phyloP scores from a whole-genome alignment of 2,329 filamentous ascomycete genomes.

The Pyrenochaeta sp. region DNA sequence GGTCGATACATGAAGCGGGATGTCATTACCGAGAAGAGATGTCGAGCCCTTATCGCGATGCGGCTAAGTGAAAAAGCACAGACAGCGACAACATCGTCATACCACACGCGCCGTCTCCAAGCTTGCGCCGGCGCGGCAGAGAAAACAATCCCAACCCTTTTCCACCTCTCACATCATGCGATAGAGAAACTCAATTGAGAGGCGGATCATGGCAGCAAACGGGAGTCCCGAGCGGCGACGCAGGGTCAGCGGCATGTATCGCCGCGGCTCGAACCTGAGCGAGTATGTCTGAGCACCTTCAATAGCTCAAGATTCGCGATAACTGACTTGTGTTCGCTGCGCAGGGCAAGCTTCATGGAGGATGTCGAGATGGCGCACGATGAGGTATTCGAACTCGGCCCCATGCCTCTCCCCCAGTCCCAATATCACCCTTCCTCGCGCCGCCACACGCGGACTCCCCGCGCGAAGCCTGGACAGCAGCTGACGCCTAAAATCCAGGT shows the following conservation, averaged over 20 bases:
- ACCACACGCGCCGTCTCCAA: constrained; percentile 2
- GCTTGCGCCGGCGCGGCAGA: constrained; percentile 8
- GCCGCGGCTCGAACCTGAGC: constrained; percentile 71
- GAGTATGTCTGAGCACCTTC: constrained; percentile 34
- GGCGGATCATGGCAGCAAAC: constrained; percentile 37
- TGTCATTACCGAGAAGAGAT: background rate
- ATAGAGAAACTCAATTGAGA: constrained; percentile 21
- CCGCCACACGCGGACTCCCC: constrained; percentile 6
- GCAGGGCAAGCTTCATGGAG: constrained; percentile 74
- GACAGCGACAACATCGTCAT: constrained; percentile 7
- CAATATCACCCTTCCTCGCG: too few relatives aligned
- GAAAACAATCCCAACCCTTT: too few relatives aligned
- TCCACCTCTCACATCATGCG: constrained; percentile 7
- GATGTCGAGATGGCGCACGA: constrained; percentile 99
- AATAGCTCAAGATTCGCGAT: constrained; percentile 9
- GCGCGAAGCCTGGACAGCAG: constrained; percentile 34
- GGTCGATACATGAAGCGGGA: background rate
- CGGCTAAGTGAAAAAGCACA: constrained; percentile 2
- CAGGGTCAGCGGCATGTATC: constrained; percentile 61
- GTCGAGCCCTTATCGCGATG: background rate
- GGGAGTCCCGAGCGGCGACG: constrained; percentile 45
- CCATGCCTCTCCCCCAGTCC: constrained; percentile 23
- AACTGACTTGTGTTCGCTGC: constrained; percentile 21
- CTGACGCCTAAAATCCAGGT: constrained; percentile 60
- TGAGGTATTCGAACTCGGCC: constrained; percentile 67